phyloP scores from a whole-genome alignment of 345 rosid genomes.

The Brassica cretica region DNA sequence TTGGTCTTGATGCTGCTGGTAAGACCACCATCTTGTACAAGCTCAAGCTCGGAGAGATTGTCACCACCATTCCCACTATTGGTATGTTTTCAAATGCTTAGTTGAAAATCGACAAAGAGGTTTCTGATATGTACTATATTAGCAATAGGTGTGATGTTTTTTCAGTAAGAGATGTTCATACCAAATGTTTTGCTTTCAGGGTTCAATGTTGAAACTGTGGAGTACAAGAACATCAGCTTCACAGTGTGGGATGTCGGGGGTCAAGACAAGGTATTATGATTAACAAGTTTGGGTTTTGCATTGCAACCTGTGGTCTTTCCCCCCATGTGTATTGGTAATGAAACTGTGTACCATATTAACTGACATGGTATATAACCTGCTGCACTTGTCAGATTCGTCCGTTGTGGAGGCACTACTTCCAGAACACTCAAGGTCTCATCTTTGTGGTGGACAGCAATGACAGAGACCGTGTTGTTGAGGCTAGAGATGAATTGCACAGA shows the following conservation, averaged over 20 bases:
- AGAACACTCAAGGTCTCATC: conserved; percentile 72
- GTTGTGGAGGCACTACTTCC: conserved; percentile 79
- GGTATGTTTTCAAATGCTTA: conserved; percentile 37
- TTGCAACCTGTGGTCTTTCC: background rate
- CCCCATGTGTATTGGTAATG: background rate
- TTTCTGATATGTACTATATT: background rate
- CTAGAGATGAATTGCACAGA: conserved; percentile 79
- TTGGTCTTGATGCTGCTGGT: conserved; percentile 77
- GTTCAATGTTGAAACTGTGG: conserved; percentile 66
- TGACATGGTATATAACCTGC: background rate
- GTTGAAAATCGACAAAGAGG: no score
- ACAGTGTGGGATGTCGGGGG: conserved; percentile 75
- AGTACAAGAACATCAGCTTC: conserved; percentile 65
- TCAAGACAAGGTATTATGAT: conserved; percentile 59
- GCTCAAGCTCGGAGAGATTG: conserved; percentile 70
- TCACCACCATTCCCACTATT: conserved; percentile 76
- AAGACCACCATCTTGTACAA: conserved; percentile 78
- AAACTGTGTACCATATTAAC: background rate
- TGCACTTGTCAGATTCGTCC: conserved; percentile 16
- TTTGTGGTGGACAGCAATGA: conserved; percentile 89
- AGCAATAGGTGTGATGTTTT: background rate
- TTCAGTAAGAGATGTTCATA: background rate
- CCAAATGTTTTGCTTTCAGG: conserved; percentile 34
- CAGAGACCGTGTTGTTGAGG: conserved; percentile 81
- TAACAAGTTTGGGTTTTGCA: background rate